A percentile compares a stretch with the other conserved stretches of the same genome.
phyloP scores from a whole-genome alignment of 805 yeast genomes.

The Maudiozyma turicensis region DNA sequence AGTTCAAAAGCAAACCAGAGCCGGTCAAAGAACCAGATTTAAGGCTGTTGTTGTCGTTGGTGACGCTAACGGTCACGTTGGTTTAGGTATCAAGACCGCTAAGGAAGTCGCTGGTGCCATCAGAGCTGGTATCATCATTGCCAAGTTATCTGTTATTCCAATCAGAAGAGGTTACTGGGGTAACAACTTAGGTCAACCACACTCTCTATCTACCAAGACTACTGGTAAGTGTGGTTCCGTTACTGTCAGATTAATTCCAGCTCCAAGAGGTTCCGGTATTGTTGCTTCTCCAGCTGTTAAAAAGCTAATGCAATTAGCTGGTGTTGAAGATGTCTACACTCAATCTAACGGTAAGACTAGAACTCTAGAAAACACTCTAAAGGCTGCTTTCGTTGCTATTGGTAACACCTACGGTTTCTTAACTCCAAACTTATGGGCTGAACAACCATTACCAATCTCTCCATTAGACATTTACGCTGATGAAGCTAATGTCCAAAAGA shows the following conservation, averaged over 20 bases:
- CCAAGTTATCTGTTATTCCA: conserved; percentile 97
- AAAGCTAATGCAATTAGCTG: conserved; percentile 98
- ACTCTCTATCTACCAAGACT: conserved; percentile 94
- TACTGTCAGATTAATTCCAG: conserved; percentile 96
- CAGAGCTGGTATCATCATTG: conserved; percentile 98
- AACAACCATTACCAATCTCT: conserved; percentile 72
- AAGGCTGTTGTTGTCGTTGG: conserved; percentile 99
- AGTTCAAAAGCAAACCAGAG: conserved; percentile 99
- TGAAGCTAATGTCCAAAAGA: conserved; percentile 66
- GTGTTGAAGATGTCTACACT: conserved; percentile 99
- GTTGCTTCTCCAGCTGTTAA: conserved; percentile 99
- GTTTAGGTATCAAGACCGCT: conserved; percentile 99
- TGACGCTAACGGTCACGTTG: conserved; percentile 99
- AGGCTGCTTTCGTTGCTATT: conserved; percentile 98
- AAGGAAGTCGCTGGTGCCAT: conserved; percentile 99
- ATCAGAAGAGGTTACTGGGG: conserved; percentile 99
- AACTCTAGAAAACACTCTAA: conserved; percentile 98
- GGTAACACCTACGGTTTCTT: conserved; percentile 99
- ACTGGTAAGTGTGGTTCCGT: conserved; percentile 99
- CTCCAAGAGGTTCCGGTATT: conserved; percentile 99
- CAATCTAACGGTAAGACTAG: conserved; percentile 98
- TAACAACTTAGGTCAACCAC: conserved; percentile 98
- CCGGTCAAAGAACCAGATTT: conserved; percentile 99
- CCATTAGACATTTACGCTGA: conserved; percentile 94
- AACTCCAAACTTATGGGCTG: conserved; percentile 98